These are phyloP conservation scores for Candida easanensis DNA, from an alignment of 805 yeast genomes.

Conservation along the genomic window DNA sequence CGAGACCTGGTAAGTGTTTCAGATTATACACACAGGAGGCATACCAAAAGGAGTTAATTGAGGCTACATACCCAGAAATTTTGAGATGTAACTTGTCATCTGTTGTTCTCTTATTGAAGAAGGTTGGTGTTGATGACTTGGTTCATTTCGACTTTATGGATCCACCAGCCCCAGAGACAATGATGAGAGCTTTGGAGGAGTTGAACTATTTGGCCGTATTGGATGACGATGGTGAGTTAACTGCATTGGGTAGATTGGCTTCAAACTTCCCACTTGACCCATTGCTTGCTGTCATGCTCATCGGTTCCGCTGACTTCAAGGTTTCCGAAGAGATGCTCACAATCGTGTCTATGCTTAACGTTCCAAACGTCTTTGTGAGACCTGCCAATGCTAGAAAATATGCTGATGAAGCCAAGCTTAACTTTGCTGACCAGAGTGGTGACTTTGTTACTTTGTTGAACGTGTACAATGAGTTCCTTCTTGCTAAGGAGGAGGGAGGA, in stretches of 20 bases:
- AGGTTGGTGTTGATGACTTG: constrained; percentile 90
- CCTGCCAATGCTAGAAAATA: constrained; percentile 84
- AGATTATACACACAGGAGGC: constrained; percentile 96
- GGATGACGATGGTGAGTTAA: constrained; percentile 87
- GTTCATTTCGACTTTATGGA: constrained; percentile 99
- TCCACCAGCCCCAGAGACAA: constrained; percentile 99
- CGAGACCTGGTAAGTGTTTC: constrained; percentile 97
- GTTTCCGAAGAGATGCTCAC: constrained; percentile 89
- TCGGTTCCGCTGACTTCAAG: constrained; percentile 78
- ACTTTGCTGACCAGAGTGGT: constrained; percentile 91
- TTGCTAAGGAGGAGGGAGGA: constrained; percentile 70
- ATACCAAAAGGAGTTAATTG: constrained; percentile 86
- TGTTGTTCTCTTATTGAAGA: constrained; percentile 89
- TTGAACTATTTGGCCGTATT: constrained; percentile 86
- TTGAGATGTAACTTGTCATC: constrained; percentile 86
- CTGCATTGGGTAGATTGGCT: constrained; percentile 85
- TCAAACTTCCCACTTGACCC: constrained; percentile 96
- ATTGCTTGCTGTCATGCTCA: constrained; percentile 87
- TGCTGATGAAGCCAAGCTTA: constrained; percentile 87
- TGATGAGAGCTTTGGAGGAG: constrained; percentile 98
- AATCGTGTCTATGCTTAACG: constrained; percentile 86
- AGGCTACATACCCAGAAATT: constrained; percentile 95
- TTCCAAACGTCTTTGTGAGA: constrained; percentile 91
- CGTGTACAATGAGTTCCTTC: constrained; percentile 79
- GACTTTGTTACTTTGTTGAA: constrained; percentile 90